Percentiles rank a stretch among this genome's conserved stretches.
phyloP scores from a whole-genome alignment of 768 basidiomycete species.

The Auricularia cornea region DNA sequence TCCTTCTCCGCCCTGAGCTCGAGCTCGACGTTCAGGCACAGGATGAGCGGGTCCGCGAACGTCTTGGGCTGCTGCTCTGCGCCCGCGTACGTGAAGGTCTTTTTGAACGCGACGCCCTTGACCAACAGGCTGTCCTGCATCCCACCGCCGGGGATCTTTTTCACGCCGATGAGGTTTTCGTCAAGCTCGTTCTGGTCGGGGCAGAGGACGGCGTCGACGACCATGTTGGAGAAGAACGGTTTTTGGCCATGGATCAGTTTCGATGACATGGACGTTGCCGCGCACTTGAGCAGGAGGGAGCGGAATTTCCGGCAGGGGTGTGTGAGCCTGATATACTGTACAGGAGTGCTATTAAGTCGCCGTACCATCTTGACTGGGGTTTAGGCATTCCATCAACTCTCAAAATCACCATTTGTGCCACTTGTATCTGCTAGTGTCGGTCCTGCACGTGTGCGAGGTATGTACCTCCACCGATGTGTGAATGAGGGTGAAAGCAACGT shows the following conservation, averaged over 20 bases:
- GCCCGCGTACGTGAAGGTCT: constrained; percentile 98
- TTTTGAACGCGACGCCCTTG: constrained; percentile 94
- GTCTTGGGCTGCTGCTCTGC: constrained; percentile 99
- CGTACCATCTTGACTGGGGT: too few species aligned
- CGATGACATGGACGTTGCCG: constrained; percentile 99
- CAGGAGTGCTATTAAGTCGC: too few species aligned
- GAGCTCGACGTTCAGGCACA: constrained; percentile 94
- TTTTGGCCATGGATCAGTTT: constrained; percentile 98
- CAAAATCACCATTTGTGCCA: too few species aligned
- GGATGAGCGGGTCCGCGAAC: constrained; percentile 79
- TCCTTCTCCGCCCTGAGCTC: constrained; percentile 99
- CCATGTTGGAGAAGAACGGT: constrained; percentile 98
- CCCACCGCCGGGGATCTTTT: constrained; percentile 95
- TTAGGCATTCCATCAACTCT: too few species aligned
- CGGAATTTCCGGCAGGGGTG: constrained; percentile 73
- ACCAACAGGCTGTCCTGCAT: constrained; percentile 93
- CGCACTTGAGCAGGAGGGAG: constrained; percentile 90
- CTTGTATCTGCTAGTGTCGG: too few species aligned
- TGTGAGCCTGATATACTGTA: too few species aligned
- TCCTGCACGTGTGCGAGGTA: too few species aligned
- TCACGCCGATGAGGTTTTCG: constrained; percentile 92
- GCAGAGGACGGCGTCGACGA: constrained; percentile 90
- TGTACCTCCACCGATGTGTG: too few species aligned
- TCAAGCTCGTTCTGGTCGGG: constrained; percentile 91
- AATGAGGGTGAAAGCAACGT: too few species aligned